Conservation (phyloP, 768 basidiomycete species). For the Termitomyces eurrhizus region DNA sequence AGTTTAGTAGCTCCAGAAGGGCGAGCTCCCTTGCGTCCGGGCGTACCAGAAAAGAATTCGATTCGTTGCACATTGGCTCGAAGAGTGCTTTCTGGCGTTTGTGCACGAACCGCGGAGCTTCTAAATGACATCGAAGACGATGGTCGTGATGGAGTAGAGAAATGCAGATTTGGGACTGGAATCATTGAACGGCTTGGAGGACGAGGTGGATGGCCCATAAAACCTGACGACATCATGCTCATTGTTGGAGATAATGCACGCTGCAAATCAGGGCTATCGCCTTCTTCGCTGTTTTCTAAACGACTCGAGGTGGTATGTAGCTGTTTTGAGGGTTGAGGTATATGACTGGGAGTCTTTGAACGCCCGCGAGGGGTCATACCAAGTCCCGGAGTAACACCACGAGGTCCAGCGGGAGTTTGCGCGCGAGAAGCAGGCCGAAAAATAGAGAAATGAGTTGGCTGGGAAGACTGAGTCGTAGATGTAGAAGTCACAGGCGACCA, state of each 20-base stretch:
- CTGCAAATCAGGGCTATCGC: conserved; percentile 40
- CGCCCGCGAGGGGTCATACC: conserved; percentile 59
- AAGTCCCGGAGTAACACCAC: conserved; percentile 30
- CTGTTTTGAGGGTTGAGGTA: conserved; percentile 59
- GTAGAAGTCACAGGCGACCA: conserved; percentile 75
- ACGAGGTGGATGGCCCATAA: conserved; percentile 49
- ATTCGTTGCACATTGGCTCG: conserved; percentile 59
- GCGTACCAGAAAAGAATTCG: conserved; percentile 45
- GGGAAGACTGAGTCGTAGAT: conserved; percentile 62
- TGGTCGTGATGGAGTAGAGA: conserved; percentile 68
- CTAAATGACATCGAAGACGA: conserved; percentile 68
- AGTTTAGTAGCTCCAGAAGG: conserved; percentile 34
- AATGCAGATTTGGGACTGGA: conserved; percentile 69
- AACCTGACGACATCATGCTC: conserved; percentile 37
- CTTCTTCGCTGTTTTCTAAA: conserved; percentile 26
- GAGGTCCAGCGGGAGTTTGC: conserved; percentile 45
- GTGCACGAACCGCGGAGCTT: conserved; percentile 43
- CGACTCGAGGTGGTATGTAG: conserved; percentile 27
- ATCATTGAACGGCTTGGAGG: conserved; percentile 85
- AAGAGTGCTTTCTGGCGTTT: conserved; percentile 66
- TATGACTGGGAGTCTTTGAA: conserved; percentile 76
- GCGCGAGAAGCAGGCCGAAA: conserved; percentile 54
- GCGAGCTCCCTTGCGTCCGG: conserved; percentile 35
- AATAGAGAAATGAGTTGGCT: conserved; percentile 33
- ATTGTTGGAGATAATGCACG: conserved; percentile 64